phyloP scores from a whole-genome alignment of 2,329 filamentous ascomycete genomes.

The Bretziella fagacearum region DNA sequence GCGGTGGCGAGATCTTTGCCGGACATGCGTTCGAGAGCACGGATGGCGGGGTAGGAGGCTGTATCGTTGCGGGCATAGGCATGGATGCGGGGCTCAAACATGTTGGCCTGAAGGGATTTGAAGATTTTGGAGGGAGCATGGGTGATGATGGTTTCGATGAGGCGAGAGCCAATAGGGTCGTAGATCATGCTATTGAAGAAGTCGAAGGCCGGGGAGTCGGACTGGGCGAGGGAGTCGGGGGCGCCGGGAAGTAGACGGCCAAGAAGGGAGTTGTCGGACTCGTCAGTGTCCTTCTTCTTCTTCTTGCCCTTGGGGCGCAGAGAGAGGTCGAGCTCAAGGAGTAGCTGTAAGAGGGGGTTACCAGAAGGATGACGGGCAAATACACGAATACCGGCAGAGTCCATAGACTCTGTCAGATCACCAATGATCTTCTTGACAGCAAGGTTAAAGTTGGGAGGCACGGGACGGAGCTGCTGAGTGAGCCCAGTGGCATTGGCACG shows the following conservation, averaged over 20 bases:
- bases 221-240: slow-evolving; percentile 50
- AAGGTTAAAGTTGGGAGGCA: slow-evolving; percentile 62
- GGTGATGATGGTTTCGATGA: slow-evolving; percentile 73
- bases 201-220: slow-evolving; percentile 50
- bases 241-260: slow-evolving; percentile 64
- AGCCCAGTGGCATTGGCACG: slow-evolving; percentile 29
- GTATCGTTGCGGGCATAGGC: slow-evolving; percentile 77
- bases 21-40: slow-evolving; percentile 65
- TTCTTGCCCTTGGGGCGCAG: slow-evolving; percentile 50
- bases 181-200: slow-evolving; percentile 83
- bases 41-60: slow-evolving; percentile 72
- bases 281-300: slow-evolving; percentile 34
- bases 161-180: slow-evolving; percentile 73
- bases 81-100: slow-evolving; percentile 65
- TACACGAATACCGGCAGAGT: slow-evolving; percentile 63
- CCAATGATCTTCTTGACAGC: slow-evolving; percentile 69
- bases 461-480: slow-evolving; percentile 30
- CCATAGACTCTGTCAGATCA: slow-evolving; percentile 57
- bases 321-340: slow-evolving; percentile 72
- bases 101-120: slow-evolving; percentile 66
- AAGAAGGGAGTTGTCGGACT: slow-evolving; percentile 39
- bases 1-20: slow-evolving; percentile 70
- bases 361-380: slow-evolving; percentile 79
- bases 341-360: slow-evolving; percentile 80
- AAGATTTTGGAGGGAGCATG: slow-evolving; percentile 75